Conservation (phyloP, 2,329 filamentous ascomycete genomes). For the Gnomoniopsis smithogilvyi region DNA sequence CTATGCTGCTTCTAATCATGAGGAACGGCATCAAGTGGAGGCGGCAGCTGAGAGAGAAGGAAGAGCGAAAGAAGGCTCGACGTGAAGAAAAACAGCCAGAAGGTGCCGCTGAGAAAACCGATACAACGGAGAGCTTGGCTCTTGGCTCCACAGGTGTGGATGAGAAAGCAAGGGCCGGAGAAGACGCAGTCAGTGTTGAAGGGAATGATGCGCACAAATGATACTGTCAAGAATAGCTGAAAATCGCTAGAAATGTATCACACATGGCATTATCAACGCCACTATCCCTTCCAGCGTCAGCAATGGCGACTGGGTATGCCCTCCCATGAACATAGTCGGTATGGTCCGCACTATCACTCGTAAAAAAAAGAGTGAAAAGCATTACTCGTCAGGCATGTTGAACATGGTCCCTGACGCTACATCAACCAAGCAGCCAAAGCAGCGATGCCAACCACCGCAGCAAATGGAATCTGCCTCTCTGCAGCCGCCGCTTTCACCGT, state of each 20-base stretch:
- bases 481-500: neutral
- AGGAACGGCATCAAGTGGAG: constrained; percentile 42
- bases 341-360: too few species aligned
- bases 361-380: too few species aligned
- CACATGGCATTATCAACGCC: too few species aligned
- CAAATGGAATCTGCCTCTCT: neutral
- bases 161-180: neutral
- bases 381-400: neutral
- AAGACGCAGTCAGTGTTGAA: too few species aligned
- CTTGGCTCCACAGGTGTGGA: neutral
- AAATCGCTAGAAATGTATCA: neutral
- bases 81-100: neutral
- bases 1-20: constrained; percentile 39
- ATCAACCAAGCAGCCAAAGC: constrained; percentile 2
- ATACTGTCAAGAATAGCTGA: too few species aligned
- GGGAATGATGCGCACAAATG: too few species aligned
- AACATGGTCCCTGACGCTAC: too few species aligned
- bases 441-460: neutral
- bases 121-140: neutral
- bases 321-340: too few species aligned
- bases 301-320: too few species aligned
- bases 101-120: neutral
- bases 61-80: constrained; percentile 21
- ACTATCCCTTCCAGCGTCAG: too few species aligned
- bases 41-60: constrained; percentile 27